These are phyloP conservation scores for Aureobasidium sp. DNA, from an alignment of 2,329 filamentous ascomycete species.

Conservation along the genomic window DNA sequence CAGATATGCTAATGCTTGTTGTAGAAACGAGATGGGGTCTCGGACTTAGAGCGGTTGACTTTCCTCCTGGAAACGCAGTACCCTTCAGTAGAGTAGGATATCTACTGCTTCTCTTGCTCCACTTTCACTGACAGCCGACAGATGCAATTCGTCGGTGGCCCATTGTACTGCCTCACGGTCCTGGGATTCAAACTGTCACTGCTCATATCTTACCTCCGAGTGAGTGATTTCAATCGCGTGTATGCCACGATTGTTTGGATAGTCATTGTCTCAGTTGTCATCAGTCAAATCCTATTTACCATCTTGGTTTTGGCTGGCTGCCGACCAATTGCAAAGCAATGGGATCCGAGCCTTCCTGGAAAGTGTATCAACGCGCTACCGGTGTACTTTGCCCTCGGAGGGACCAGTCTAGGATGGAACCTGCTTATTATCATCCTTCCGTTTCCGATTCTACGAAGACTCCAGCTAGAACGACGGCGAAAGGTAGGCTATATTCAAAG, in stretches of 20 bases:
- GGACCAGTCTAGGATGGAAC: neutral
- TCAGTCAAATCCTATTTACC: neutral
- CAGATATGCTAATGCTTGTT: no score
- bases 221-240: neutral
- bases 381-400: neutral
- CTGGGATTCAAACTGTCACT: neutral
- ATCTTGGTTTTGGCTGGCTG: neutral
- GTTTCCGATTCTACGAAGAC: neutral
- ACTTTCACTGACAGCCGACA: neutral
- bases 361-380: neutral
- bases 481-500: neutral
- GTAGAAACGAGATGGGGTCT: neutral
- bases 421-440: neutral
- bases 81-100: neutral
- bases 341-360: neutral
- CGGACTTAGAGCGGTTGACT: neutral
- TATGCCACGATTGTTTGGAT: neutral
- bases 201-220: neutral
- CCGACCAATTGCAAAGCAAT: neutral
- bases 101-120: neutral
- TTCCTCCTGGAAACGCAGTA: neutral
- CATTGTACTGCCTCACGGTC: neutral
- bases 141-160: neutral
- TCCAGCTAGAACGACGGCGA: neutral
- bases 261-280: neutral